Base-by-base conservation (phyloP, 1,284 basidiomycete species). In the Moesziomyces sp. region DNA sequence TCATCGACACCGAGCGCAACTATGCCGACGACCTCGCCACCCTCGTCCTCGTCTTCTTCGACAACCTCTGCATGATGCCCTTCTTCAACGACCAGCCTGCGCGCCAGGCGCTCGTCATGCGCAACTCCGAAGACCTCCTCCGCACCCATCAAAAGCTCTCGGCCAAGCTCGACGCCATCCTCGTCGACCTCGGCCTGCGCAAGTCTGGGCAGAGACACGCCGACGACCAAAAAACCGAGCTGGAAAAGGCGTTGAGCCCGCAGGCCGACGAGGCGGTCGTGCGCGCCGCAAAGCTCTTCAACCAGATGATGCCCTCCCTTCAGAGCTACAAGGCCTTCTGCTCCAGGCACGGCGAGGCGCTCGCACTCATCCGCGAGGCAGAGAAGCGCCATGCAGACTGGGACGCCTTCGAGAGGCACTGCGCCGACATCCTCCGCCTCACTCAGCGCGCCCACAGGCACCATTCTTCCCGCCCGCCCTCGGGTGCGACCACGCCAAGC, bases 1-100 rank as follows among this genome's bases (percentile, higher is more conserved):
- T 84, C 18, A 66, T 79, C 38, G 80, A 82, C 56, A 84, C 82
- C 4, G 82, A 84, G 42, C 72, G 73, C 28, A 78, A 77, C 57
- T 84, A 83, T 33, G 77, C 78, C 21, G 75, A 79, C n/a, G 82
- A 84, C 44, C 68, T 84, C 5, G 71, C 73, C 9, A 59, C 77
- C 26, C 55, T 84, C 23, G 76, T 82, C 8, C 53, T 76, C 26
- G 79, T 84, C 52, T 84, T 80, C 59, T 82, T 84, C 42, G 70
- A 70, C 57, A 76, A 80, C 43, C 62, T 83, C 47, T 71, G 51
- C 21, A 61, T 57, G 44, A 75, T 83, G 69, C 79, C 81, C 8
- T 82, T 74, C 54, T 83, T 84, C 65, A 65, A 66, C 45, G 81
- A 82, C 21, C 66, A 73, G 44, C 63, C 68, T 5, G 58, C 67